Base-by-base conservation (phyloP, 345 rosid genomes). In the Gossypium longicalyx region DNA sequence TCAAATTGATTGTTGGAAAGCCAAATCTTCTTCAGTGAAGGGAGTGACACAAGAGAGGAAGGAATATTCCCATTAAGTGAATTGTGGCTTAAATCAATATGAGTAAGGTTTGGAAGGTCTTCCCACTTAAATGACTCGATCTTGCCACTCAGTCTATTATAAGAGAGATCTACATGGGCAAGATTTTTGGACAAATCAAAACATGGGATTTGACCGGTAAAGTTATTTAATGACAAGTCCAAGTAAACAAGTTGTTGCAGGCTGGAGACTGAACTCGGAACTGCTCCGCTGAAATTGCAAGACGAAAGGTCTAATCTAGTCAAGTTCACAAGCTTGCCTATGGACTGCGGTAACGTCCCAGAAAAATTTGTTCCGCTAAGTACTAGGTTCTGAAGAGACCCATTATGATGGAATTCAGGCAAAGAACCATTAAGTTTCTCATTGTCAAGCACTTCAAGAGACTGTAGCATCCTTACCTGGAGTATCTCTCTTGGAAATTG, bases 121-220 rank as follows among this genome's bases (percentile, higher is more conserved):
- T 34, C 71, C 87, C 76, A 87, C 1, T 67, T 49, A 43, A 17
- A 70, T 23, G 72, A 0, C 51, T 4, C 44, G 3, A 82, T 83
- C 20, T 12, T 70, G 51, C 88, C 88, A 4, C 62, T 43, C 0
- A 89, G 41, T 9, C 3, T 0, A 67, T 89, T 89, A 57, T 13
- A 0, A 3, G 86, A 81, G 9, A 83, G 62, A 60, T 82, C 77
- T 13, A 87, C 15, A 2, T 63, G 1, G 4, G 65, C 47, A 19
- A 86, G 58, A 64, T 80, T 73, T 61, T 12, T 78, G 23, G 79
- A 78, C n/a, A 9, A 2, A 8, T 57, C 20, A 6, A 15, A 82
- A 20, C 1, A 80, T 75, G 89, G 87, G 25, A 87, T 49, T 20
- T 29, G 48, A 47, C 90, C 86, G 0, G 44, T 43, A 23, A 89